Evolutionary conservation across 176 grass and related monocot species (phyloP), one percentile per base, ranked within the genome.

Genomic region (Triticum timopheevii): DNA sequence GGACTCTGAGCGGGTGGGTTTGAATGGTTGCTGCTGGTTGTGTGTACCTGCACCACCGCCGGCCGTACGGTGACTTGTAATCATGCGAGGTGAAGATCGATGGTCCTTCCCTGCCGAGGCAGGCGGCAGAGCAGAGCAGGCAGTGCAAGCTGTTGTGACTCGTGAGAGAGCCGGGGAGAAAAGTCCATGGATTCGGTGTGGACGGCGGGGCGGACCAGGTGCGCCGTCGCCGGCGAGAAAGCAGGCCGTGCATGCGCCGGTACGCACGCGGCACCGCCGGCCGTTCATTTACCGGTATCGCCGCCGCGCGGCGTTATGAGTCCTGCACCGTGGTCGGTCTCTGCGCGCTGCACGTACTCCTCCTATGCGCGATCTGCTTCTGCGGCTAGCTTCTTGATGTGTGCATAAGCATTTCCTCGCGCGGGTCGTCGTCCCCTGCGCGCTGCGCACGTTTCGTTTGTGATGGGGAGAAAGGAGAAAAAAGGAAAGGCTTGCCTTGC

Each of bases 131-230:
- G 11, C 49, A 5, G 17, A 7, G 23, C 36, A 9, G 35, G 5
- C 70, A 8, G 3, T 3, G 39, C 12, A 20, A 74, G 19, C 69
- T 7, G 45, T 42, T 24, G 27, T 15, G 49, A 50, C 47, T 16
- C n/a, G 77, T 6, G n/a, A 64, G 13, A 30, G n/a, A 1, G 1
- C 61, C 62, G 44, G n/a, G 62, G 71, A 25, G 23, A 40, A 82
- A 76, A 81, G n/a, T 58, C 44, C 0, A 50, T 22, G 3, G 58
- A 64, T 59, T 22, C 12, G 19, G 36, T 38, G 11, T 13, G 25
- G 25, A 59, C 69, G 6, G 78, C 63, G 30, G 86, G 73, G 40
- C 71, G 72, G 72, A 49, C 72, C 84, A 90, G 80, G 89, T 90
- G 84, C 63, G 70, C 25, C 16, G 73, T 30, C 38, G 7, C 64